Percentiles rank a stretch among this genome's conserved stretches.
Evolutionary conservation across 768 basidiomycete species (phyloP).

Genomic region (Phallus indusiatus): DNA sequence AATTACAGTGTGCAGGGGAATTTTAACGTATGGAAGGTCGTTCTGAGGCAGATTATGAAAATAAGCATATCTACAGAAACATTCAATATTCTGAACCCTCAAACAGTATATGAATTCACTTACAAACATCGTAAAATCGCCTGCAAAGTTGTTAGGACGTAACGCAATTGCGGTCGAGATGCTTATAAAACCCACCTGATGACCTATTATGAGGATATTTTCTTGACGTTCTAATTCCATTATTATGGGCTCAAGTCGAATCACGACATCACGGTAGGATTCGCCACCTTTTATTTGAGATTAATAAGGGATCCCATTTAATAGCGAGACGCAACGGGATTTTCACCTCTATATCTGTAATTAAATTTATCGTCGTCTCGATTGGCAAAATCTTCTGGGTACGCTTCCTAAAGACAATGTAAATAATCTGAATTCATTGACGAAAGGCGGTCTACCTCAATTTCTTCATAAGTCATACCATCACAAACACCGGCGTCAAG

Average conservation of each 20-base stretch:
- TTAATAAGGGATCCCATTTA: not conserved
- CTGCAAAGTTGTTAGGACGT: conserved; percentile 21
- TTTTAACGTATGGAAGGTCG: conserved; percentile 96
- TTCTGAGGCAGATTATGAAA: conserved; percentile 88
- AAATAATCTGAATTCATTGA: not conserved
- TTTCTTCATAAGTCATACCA: conserved; percentile 99
- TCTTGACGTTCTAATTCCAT: conserved; percentile 99
- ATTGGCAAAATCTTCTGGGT: conserved; percentile 97
- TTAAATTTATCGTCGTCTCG: conserved; percentile 99
- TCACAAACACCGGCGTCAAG: conserved; percentile 99
- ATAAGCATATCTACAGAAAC: conserved; percentile 76
- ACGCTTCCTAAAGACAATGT: conserved; percentile 52
- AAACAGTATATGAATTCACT: not conserved
- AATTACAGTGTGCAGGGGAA: conserved; percentile 94
- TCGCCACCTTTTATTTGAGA: conserved; percentile 67
- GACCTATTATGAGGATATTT: conserved; percentile 93
- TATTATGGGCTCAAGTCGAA: conserved; percentile 93
- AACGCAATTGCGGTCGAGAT: not conserved
- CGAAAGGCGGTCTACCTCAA: conserved; percentile 52
- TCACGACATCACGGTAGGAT: conserved; percentile 95
- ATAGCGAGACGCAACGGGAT: not conserved
- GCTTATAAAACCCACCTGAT: conserved; percentile 48
- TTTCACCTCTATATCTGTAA: conserved; percentile 80
- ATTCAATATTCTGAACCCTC: not conserved
- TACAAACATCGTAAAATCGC: conserved; percentile 63